Base-by-base conservation (phyloP, 495 filamentous ascomycete genomes). In the Pyrenula aspistea region DNA sequence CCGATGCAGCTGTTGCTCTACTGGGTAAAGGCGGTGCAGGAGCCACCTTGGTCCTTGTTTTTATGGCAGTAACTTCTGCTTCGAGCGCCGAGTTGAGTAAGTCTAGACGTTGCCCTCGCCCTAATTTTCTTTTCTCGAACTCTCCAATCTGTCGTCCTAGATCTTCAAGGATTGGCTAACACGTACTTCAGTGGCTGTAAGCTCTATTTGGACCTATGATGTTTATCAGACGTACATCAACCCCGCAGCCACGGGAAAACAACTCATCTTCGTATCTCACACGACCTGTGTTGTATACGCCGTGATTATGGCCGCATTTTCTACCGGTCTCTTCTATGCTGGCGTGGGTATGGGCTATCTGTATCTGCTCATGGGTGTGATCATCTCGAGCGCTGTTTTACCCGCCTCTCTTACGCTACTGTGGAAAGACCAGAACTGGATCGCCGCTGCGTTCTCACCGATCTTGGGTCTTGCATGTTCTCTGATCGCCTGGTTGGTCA, bases 41-140 rank as follows among this genome's bases (percentile, higher is more conserved):
- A 22, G 88, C 82, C 23, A 89, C 89, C 0, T 79, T 94, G 0
- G 72, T 97, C 12, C 84, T 97, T 56, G 82, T 96, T 55, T 96
- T 97, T 76, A 95, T 96, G 88, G 92, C 92, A 19, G 91, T 96
- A 50, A 97, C 92, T 1, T 88, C 83, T 11, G 91, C 92, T 11
- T 88, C 85, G 54, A 95, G 91, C 12, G 86, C 89, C 0, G 88
- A 96, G 67, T 73, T 96, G 24, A 95, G 31, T 42, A 42, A 4
- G 31, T 42, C 31, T 42, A 8, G 31, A 42, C 15, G 31, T 42
- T 42, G 4, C 15, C 31, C 4, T 42, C 15, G 4, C 31, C 8
- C 31, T 42, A 4, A 8, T 42, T 15, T 42, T 42, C 15, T 42
- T 42, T 8, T 42, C 31, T 42, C 4, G 31, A 42, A 42, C 31